phyloP scores from a whole-genome alignment of 2,329 filamentous ascomycete species.

The Periglandula ipomoeae region DNA sequence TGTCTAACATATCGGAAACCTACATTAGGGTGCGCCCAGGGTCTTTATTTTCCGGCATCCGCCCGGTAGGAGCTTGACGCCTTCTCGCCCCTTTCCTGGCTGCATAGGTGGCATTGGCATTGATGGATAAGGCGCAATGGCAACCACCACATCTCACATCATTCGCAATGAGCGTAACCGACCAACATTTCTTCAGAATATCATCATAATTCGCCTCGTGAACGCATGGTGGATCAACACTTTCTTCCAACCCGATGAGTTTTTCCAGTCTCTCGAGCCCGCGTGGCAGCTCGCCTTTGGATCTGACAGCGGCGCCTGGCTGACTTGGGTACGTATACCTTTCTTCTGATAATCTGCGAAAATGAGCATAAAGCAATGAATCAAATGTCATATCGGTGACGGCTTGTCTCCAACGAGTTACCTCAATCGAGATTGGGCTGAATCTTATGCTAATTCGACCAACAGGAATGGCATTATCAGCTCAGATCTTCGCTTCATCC shows the following conservation, averaged over 20 bases:
- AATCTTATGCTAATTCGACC: neutral
- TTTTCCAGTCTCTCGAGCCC: slow-evolving; percentile 90
- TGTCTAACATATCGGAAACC: neutral
- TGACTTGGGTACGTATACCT: slow-evolving; percentile 72
- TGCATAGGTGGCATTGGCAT: neutral
- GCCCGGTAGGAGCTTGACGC: neutral
- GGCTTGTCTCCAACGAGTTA: neutral
- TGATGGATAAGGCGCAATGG: slow-evolving; percentile 11
- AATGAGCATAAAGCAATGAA: neutral
- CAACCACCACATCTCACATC: slow-evolving; percentile 11
- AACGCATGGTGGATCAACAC: slow-evolving; percentile 74
- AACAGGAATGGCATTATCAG: slow-evolving; percentile 86
- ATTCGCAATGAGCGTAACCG: slow-evolving; percentile 11
- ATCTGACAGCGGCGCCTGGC: slow-evolving; percentile 67
- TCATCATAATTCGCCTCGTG: slow-evolving; percentile 63
- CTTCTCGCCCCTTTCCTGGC: neutral
- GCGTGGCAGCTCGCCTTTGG: slow-evolving; percentile 89
- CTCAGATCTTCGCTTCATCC: slow-evolving; percentile 89
- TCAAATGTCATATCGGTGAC: too few species aligned
- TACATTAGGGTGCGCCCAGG: neutral
- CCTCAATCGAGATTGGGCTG: neutral
- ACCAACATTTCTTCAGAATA: slow-evolving; percentile 21
- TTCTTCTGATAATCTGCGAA: neutral
- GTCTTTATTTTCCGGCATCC: neutral
- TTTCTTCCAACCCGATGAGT: slow-evolving; percentile 98